phyloP scores from a whole-genome alignment of 164 flowering plant genomes.

The Magnolia kwangsiensis region DNA sequence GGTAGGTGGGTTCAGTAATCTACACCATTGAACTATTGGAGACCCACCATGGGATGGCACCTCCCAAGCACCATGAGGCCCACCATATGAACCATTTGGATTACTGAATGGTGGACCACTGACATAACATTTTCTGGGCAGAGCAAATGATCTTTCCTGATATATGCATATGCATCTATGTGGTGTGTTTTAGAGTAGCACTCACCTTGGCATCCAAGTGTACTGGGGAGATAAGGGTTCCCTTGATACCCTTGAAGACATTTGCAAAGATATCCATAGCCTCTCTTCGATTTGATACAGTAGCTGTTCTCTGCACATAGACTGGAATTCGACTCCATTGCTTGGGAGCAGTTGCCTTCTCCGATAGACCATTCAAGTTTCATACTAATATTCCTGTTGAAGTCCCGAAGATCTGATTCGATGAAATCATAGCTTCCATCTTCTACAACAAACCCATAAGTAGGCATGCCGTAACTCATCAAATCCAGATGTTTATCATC shows the following conservation, averaged over 20 bases:
- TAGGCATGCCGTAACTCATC: neutral
- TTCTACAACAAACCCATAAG: neutral
- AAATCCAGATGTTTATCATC: neutral
- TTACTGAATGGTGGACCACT: no score
- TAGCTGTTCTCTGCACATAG: slow-evolving; percentile 26
- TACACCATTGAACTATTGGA: no score
- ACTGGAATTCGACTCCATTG: neutral
- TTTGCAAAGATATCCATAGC: slow-evolving; percentile 37
- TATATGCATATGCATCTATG: no score
- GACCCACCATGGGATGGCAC: no score
- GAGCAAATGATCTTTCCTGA: no score
- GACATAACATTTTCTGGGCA: no score
- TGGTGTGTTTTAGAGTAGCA: no score
- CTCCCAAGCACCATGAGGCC: no score
- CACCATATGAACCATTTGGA: no score
- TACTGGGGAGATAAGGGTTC: slow-evolving; percentile 37
- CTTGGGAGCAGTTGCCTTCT: slow-evolving; percentile 25
- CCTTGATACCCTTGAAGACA: slow-evolving; percentile 45
- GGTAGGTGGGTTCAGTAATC: no score
- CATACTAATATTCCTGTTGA: neutral
- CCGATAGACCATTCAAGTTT: slow-evolving; percentile 51
- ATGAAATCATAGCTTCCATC: neutral
- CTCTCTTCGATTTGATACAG: slow-evolving; percentile 20
- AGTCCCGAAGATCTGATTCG: neutral
- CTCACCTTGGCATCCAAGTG: no score